phyloP scores from a whole-genome alignment of 805 yeast species.

The Candida broadrunensis region DNA sequence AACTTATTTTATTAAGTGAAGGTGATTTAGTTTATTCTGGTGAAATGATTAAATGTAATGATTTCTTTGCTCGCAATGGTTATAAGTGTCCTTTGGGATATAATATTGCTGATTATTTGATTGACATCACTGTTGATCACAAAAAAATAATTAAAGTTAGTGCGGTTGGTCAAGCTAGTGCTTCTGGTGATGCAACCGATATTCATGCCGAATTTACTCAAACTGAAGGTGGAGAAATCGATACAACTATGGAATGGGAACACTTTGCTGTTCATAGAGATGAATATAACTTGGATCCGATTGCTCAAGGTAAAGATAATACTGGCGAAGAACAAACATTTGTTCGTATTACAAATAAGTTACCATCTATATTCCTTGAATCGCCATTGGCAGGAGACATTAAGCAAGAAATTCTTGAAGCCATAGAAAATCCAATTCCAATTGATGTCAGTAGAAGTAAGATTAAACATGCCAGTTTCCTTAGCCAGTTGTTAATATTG shows the following conservation, averaged over 20 bases:
- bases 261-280: constrained; percentile 81
- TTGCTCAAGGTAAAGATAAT: constrained; percentile 10
- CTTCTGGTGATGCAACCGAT: constrained; percentile 13
- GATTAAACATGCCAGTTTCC: constrained; percentile 52
- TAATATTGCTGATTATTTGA: constrained; percentile 89
- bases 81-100: constrained; percentile 84
- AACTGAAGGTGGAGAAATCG: constrained; percentile 21
- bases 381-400: constrained; percentile 41
- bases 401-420: constrained; percentile 31
- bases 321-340: constrained; percentile 19
- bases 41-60: constrained; percentile 67
- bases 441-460: constrained; percentile 30
- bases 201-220: constrained; percentile 28
- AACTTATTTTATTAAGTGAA: constrained; percentile 72
- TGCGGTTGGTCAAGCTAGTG: constrained; percentile 9
- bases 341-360: constrained; percentile 21
- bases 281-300: constrained; percentile 45
- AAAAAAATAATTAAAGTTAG: constrained; percentile 26
- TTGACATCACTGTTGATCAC: constrained; percentile 81
- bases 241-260: constrained; percentile 79
- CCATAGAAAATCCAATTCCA: constrained; percentile 19
- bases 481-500: constrained; percentile 67
- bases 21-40: constrained; percentile 91
- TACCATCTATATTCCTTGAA: constrained; percentile 33
- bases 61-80: constrained; percentile 73